A percentile compares a stretch with the other conserved stretches of the same genome.
Conservation (phyloP, 2,329 filamentous ascomycete species). For the Didymella glomerata region DNA sequence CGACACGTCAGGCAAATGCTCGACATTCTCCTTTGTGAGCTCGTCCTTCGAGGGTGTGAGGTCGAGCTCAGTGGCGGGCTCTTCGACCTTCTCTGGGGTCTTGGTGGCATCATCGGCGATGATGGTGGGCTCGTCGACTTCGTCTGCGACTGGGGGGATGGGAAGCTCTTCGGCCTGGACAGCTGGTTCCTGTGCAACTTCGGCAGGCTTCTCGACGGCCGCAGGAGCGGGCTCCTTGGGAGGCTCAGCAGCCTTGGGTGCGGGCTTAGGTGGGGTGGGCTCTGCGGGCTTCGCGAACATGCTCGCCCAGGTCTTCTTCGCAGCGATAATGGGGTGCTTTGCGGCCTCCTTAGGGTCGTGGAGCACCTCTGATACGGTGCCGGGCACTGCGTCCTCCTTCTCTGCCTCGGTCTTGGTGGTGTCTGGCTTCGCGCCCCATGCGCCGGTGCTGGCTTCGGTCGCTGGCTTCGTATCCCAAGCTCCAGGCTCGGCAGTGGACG, state of each 20-base stretch:
- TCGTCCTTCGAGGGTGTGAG: conserved; percentile 79
- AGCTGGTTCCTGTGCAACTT: conserved; percentile 50
- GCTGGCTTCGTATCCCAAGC: conserved; percentile 22
- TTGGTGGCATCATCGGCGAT: conserved; percentile 39
- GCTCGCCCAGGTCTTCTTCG: conserved; percentile 64
- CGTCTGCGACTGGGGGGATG: conserved; percentile 49
- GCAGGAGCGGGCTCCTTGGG: conserved; percentile 48
- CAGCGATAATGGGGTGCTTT: conserved; percentile 27
- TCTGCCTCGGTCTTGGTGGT: conserved; percentile 24
- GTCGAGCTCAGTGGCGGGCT: conserved; percentile 58
- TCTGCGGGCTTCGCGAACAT: conserved; percentile 62
- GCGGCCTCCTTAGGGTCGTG: conserved; percentile 19
- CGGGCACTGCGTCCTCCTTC: conserved; percentile 26
- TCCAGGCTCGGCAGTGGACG: conserved; percentile 46
- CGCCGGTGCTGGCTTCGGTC: conserved; percentile 15
- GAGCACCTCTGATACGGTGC: conserved; percentile 24
- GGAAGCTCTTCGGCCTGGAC: conserved; percentile 53
- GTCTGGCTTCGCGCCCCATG: conserved; percentile 23
- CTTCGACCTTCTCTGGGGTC: conserved; percentile 52
- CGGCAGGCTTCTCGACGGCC: conserved; percentile 49
- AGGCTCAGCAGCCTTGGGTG: conserved; percentile 46
- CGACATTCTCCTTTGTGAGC: conserved; percentile 90
- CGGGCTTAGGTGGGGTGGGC: conserved; percentile 49
- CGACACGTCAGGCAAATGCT: conserved; percentile 85
- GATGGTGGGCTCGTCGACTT: conserved; percentile 44